Evolutionary conservation across 139 green algal genomes (phyloP), one percentile per base, ranked within the genome.

Genomic region (Spirogloea muscicola): DNA sequence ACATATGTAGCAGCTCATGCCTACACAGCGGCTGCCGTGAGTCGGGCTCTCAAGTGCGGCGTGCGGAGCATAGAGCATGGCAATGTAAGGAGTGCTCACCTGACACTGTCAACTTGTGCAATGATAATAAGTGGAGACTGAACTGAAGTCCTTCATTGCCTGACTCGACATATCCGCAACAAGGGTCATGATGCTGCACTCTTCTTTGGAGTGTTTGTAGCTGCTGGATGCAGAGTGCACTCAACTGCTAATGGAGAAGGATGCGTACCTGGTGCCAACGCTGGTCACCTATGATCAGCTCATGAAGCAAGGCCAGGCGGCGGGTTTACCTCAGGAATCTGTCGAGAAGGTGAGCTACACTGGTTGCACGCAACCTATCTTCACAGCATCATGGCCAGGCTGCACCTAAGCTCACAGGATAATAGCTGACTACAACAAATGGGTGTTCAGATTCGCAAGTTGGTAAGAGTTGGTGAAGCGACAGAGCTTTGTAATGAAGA

Each of bases 61-160:
- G 82, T 84, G 27, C 74, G 79, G 38, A 80, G 41, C 62, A 91
- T 91, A 40, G 88, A 91, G 82, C 88, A 91, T 64, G 88, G 88
- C 49, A 91, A 84, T 42, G 57, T 65, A 33, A 65, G 57, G 29
- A 27, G 0, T 65, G 27, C 57, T 44, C 57, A 58, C n/a, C 3
- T n/a, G 3, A 25, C n/a, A 25, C 2, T 58, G 3, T 58, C 48
- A 58, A 13, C 27, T 1, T 3, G 27, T 25, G 1, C 1, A n/a
- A 58, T 18, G 48, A 1, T n/a, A n/a, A n/a, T n/a, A n/a, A n/a
- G n/a, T n/a, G 3, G 25, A n/a, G 4, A n/a, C 48, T 3, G 5
- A n/a, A 21, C 48, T 33, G 25, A n/a, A 58, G n/a, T 25, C 48
- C 3, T 25, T 25, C 29, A 2, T 25, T n/a, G 3, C 29, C 48